These are phyloP conservation scores for Coix lacrymajobi DNA, from an alignment of 176 grass and related monocot genomes.

Conservation along the genomic window DNA sequence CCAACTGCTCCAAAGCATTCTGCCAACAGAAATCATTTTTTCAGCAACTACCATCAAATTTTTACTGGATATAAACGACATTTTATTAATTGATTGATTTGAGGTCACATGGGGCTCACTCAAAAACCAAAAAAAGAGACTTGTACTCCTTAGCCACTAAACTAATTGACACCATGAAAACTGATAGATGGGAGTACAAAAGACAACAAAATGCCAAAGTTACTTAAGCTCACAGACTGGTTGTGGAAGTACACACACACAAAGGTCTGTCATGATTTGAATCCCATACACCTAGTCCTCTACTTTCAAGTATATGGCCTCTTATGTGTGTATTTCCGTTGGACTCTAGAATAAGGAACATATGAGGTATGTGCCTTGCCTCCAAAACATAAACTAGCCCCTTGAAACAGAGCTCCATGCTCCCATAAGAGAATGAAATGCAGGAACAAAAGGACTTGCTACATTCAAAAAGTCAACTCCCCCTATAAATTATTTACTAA, in stretches of 20 bases:
- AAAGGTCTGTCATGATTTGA: background rate
- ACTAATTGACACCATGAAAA: background rate
- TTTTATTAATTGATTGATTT: background rate
- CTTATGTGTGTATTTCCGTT: background rate
- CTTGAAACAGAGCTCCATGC: background rate
- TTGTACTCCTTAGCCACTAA: background rate
- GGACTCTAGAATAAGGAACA: background rate
- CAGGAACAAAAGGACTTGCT: background rate
- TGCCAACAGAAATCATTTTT: constrained; percentile 35
- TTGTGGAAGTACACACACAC: background rate
- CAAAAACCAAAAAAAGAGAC: background rate
- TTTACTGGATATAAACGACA: background rate
- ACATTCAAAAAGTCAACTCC: background rate
- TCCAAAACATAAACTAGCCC: background rate
- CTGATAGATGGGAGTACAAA: background rate
- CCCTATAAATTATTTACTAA: background rate
- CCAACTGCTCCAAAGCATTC: constrained; percentile 90
- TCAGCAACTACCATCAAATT: constrained; percentile 2
- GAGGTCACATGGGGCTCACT: background rate
- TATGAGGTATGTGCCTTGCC: background rate
- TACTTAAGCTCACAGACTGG: background rate
- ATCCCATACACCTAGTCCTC: background rate
- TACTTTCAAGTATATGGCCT: background rate
- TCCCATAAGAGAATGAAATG: background rate
- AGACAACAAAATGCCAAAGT: background rate